These are phyloP conservation scores for Mortierella sp. DNA, from an alignment of 371 early-diverging fungal species.

Conservation along the genomic window DNA sequence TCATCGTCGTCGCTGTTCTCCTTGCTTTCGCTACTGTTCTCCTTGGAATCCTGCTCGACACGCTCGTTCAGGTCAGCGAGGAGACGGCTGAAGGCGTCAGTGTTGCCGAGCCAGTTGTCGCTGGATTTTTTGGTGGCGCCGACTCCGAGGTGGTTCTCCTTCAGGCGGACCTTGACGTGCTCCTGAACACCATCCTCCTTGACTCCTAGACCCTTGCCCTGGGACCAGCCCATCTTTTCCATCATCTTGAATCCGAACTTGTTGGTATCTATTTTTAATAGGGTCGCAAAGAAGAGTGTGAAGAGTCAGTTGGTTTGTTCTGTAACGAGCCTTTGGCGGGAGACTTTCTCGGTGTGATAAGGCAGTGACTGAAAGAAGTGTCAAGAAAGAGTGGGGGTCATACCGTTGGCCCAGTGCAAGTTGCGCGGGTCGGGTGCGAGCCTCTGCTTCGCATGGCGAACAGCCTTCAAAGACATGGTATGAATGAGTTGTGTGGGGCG, in stretches of 20 bases:
- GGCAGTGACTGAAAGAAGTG: not conserved
- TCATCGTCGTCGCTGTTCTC: constrained; percentile 40
- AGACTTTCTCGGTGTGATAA: no score
- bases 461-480: constrained; percentile 81
- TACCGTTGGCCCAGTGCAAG: constrained; percentile 88
- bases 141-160: constrained; percentile 86
- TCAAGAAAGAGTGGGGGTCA: not conserved
- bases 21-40: constrained; percentile 25
- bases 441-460: constrained; percentile 83
- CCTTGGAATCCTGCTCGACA: constrained; percentile 49
- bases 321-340: not conserved
- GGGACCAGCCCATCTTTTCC: constrained; percentile 95
- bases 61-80: constrained; percentile 80
- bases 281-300: not conserved
- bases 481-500: constrained; percentile 10
- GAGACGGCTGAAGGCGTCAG: constrained; percentile 89
- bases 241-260: constrained; percentile 94
- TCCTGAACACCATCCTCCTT: constrained; percentile 86
- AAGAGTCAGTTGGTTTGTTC: not conserved
- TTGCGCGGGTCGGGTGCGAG: constrained; percentile 95
- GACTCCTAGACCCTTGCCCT: constrained; percentile 93
- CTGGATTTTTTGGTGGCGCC: constrained; percentile 88
- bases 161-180: constrained; percentile 85
- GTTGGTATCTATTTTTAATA: constrained; percentile 72
- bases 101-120: constrained; percentile 97